These are phyloP conservation scores for Rhodotorula diobovata DNA, from an alignment of 768 basidiomycete genomes.

Conservation along the genomic window DNA sequence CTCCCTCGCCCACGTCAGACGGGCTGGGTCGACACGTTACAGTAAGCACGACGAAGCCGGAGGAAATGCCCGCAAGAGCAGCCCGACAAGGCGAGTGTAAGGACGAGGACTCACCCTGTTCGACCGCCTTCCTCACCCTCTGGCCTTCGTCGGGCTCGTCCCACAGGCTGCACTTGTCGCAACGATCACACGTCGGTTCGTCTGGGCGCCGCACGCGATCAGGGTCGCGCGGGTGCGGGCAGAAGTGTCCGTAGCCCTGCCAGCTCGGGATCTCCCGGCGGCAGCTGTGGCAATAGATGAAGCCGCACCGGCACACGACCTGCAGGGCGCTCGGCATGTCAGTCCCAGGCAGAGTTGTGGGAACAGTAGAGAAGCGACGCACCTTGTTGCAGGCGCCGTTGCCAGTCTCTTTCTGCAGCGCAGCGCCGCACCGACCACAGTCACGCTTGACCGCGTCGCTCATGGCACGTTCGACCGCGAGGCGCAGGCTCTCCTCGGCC, in stretches of 20 bases:
- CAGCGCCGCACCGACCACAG: slow-evolving; percentile 12
- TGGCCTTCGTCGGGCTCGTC: slow-evolving; percentile 2
- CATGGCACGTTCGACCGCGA: slow-evolving; percentile 24
- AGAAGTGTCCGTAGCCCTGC: slow-evolving; percentile 15
- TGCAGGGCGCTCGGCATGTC: not conserved
- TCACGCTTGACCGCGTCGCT: slow-evolving; percentile 5
- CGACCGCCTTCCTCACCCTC: not conserved
- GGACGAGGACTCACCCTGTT: not conserved
- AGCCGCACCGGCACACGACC: slow-evolving; percentile 25
- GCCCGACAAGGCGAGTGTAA: not conserved
- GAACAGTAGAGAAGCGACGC: not conserved
- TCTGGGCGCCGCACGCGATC: too few species aligned
- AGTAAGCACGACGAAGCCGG: too few species aligned
- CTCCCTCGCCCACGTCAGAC: not conserved
- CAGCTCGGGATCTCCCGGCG: not conserved
- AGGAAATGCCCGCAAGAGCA: too few species aligned
- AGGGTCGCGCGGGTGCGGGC: slow-evolving; percentile 1
- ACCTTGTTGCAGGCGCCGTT: slow-evolving; percentile 26
- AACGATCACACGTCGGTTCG: not conserved
- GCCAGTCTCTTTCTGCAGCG: not conserved
- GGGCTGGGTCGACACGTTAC: not conserved
- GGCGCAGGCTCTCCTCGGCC: slow-evolving; percentile 13
- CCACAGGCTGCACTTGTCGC: slow-evolving; percentile 2
- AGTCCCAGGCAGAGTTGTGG: not conserved
- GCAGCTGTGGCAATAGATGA: slow-evolving; percentile 10